Conservation (phyloP, 352 stramenopile genomes). For the Nothophytophthora sp. region DNA sequence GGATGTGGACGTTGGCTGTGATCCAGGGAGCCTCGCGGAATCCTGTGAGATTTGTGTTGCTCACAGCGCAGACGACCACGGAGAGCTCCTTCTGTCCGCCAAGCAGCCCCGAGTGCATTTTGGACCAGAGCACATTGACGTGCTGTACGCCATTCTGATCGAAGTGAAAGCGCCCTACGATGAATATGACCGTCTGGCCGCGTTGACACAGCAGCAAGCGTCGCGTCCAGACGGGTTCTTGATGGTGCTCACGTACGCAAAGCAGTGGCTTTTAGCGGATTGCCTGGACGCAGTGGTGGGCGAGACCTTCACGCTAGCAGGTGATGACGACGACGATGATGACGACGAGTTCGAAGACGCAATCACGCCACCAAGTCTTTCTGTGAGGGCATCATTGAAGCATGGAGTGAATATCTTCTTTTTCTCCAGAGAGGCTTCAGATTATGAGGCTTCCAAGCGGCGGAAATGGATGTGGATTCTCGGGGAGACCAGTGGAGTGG, state of each 20-base stretch:
- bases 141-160: slow-evolving; percentile 85
- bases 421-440: slow-evolving; percentile 32
- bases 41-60: slow-evolving; percentile 42
- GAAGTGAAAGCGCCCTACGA: slow-evolving; percentile 89
- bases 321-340: slow-evolving; percentile 69
- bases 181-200: slow-evolving; percentile 73
- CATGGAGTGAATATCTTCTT: slow-evolving; percentile 59
- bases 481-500: slow-evolving; percentile 39
- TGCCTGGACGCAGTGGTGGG: slow-evolving; percentile 67
- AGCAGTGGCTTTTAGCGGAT: slow-evolving; percentile 83
- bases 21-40: slow-evolving; percentile 20
- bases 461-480: slow-evolving; percentile 63
- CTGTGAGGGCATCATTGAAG: slow-evolving; percentile 41
- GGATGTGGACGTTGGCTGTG: slow-evolving; percentile 60
- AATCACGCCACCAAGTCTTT: slow-evolving; percentile 83
- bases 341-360: slow-evolving; percentile 88
- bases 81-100: slow-evolving; percentile 14
- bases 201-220: slow-evolving; percentile 70
- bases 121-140: slow-evolving; percentile 75
- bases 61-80: slow-evolving; percentile 10
- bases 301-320: slow-evolving; percentile 39
- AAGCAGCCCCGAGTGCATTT: slow-evolving; percentile 73
- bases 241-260: slow-evolving; percentile 84
- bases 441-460: slow-evolving; percentile 12
- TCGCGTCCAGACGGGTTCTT: slow-evolving; percentile 83